These are phyloP conservation scores for Hypomyces perniciosus DNA, from an alignment of 2,329 filamentous ascomycete genomes.

Conservation along the genomic window DNA sequence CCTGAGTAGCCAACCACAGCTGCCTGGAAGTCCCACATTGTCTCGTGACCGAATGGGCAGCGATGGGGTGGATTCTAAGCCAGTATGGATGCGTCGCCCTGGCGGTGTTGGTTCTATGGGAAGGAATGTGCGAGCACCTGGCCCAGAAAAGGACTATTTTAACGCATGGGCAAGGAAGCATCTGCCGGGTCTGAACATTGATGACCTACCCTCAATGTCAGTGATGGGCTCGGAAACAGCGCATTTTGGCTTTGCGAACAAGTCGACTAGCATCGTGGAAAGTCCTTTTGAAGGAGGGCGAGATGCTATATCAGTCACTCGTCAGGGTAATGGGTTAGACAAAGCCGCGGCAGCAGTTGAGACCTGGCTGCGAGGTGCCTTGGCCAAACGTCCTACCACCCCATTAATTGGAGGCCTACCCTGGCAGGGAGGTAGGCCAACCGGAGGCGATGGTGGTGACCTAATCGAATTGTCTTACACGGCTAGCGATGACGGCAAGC, in stretches of 20 bases:
- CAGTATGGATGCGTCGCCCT: slow-evolving; percentile 69
- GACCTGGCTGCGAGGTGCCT: slow-evolving; percentile 82
- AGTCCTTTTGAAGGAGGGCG: slow-evolving; percentile 44
- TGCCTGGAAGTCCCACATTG: slow-evolving; percentile 28
- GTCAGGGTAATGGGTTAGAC: slow-evolving; percentile 57
- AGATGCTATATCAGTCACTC: slow-evolving; percentile 34
- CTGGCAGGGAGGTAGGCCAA: slow-evolving; percentile 24
- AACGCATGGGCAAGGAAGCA: slow-evolving; percentile 82
- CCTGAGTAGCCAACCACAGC: slow-evolving; percentile 30
- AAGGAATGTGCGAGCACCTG: slow-evolving; percentile 64
- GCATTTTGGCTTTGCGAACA: slow-evolving; percentile 46
- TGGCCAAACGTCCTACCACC: slow-evolving; percentile 54
- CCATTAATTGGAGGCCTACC: slow-evolving; percentile 37
- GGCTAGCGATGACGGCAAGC: slow-evolving; percentile 47
- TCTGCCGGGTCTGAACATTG: slow-evolving; percentile 69
- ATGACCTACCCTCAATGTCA: slow-evolving; percentile 61
- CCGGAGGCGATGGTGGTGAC: slow-evolving; percentile 44
- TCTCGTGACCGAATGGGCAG: slow-evolving; percentile 33
- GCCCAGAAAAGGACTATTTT: slow-evolving; percentile 76
- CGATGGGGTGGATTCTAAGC: slow-evolving; percentile 33
- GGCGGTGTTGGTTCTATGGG: slow-evolving; percentile 83
- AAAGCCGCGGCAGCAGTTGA: slow-evolving; percentile 84
- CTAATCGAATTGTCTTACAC: slow-evolving; percentile 67
- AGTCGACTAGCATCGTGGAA: slow-evolving; percentile 42
- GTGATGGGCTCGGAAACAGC: slow-evolving; percentile 56